Percentiles rank a stretch among this genome's conserved stretches.
Conservation (phyloP, 164 flowering plant species). For the Buxus sempervirens region DNA sequence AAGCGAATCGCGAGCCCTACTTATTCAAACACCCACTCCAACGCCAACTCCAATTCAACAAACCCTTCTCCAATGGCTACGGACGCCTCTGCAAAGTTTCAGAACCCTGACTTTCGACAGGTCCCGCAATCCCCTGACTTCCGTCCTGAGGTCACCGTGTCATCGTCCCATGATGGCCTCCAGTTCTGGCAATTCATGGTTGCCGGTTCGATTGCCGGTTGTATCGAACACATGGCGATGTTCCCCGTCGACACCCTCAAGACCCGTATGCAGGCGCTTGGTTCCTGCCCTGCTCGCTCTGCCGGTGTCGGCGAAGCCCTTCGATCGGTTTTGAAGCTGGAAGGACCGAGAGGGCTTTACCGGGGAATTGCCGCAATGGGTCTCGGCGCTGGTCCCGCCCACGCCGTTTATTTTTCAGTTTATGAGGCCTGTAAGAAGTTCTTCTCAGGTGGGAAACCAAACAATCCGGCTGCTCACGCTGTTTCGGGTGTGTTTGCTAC, state of each 20-base stretch:
- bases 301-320: conserved; percentile 35
- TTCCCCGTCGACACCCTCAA: conserved; percentile 55
- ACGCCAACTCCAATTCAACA: background rate
- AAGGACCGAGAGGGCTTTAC: conserved; percentile 48
- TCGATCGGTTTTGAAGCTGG: conserved; percentile 35
- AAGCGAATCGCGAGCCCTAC: conserved; percentile 20
- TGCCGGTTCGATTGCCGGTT: conserved; percentile 59
- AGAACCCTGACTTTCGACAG: conserved; percentile 27
- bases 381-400: conserved; percentile 75
- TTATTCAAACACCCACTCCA: conserved; percentile 8
- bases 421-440: conserved; percentile 46
- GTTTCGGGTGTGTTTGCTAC: conserved; percentile 58
- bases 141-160: conserved; percentile 18
- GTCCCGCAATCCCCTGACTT: conserved; percentile 16
- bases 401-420: conserved; percentile 72
- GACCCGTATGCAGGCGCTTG: conserved; percentile 48
- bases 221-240: conserved; percentile 56
- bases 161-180: conserved; percentile 40
- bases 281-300: conserved; percentile 19
- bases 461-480: conserved; percentile 47
- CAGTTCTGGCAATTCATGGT: conserved; percentile 56
- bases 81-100: conserved; percentile 25
- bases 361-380: conserved; percentile 71
- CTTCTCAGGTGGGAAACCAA: conserved; percentile 33
- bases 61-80: conserved; percentile 14